Evolutionary conservation across 2,329 filamentous ascomycete species (phyloP).

Genomic region (Zymoseptoria passerinii): DNA sequence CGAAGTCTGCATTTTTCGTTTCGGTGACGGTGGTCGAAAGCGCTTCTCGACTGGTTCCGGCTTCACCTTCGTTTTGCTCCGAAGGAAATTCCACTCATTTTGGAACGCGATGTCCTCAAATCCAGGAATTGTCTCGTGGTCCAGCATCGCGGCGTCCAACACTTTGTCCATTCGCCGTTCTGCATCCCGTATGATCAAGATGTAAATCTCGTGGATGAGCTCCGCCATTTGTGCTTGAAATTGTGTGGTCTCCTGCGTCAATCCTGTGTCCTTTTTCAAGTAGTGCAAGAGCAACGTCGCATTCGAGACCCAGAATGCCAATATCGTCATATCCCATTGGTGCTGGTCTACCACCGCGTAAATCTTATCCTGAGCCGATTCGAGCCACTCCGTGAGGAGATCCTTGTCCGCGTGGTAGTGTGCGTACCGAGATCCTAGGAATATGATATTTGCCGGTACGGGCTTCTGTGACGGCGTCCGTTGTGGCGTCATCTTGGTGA

Average conservation of each 20-base stretch:
- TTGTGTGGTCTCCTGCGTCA: conserved; percentile 71
- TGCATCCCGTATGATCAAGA: conserved; percentile 91
- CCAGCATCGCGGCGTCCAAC: conserved; percentile 84
- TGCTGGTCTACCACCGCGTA: conserved; percentile 91
- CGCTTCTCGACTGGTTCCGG: conserved; percentile 82
- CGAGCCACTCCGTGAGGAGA: conserved; percentile 69
- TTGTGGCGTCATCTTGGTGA: conserved; percentile 96
- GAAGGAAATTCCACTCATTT: conserved; percentile 97
- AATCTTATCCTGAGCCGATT: conserved; percentile 88
- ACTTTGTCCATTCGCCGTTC: conserved; percentile 95
- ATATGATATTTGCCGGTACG: conserved; percentile 93
- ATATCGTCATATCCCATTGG: conserved; percentile 99
- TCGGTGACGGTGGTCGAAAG: conserved; percentile 85
- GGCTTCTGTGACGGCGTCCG: conserved; percentile 94
- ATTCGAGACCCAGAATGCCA: conserved; percentile 98
- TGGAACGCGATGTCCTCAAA: conserved; percentile 96
- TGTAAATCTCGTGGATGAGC: conserved; percentile 96
- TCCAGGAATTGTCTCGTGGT: conserved; percentile 95
- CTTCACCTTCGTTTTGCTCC: conserved; percentile 81
- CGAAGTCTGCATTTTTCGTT: conserved; percentile 81
- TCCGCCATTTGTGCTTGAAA: conserved; percentile 92
- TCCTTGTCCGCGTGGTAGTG: conserved; percentile 91
- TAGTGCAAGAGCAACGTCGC: conserved; percentile 93
- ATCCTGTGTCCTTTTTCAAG: conserved; percentile 81
- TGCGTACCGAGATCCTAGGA: conserved; percentile 88